Evolutionary conservation across 345 rosid genomes (phyloP).

Genomic region (Rhizophora mangle): DNA sequence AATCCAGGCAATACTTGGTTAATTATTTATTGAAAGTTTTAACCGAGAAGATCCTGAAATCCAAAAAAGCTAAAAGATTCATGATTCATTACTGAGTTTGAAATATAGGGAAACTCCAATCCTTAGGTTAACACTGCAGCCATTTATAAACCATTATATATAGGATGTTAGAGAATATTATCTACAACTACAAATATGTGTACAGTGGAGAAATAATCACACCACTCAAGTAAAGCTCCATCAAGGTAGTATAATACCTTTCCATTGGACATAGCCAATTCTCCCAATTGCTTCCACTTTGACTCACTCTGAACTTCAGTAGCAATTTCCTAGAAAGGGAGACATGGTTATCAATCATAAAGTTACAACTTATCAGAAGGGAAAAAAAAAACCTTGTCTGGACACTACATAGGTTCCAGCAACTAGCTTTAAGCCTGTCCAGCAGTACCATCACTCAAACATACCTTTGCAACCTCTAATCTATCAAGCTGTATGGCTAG

Average conservation of each 20-base stretch:
- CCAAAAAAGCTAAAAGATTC: not conserved
- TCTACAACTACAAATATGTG: too few relatives aligned
- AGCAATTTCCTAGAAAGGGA: slow-evolving; percentile 70
- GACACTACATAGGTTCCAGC: not conserved
- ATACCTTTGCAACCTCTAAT: slow-evolving; percentile 89
- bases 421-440: not conserved
- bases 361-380: not conserved
- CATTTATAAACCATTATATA: too few relatives aligned
- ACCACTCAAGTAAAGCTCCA: slow-evolving; percentile 2
- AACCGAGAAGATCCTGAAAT: not conserved
- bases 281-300: slow-evolving; percentile 98
- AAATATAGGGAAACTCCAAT: too few relatives aligned
- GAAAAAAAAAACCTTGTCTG: too few relatives aligned
- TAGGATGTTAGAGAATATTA: too few relatives aligned
- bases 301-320: slow-evolving; percentile 77
- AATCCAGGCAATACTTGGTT: not conserved
- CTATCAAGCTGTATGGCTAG: slow-evolving; percentile 93
- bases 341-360: slow-evolving; percentile 6
- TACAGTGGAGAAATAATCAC: not conserved
- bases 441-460: slow-evolving; percentile 12
- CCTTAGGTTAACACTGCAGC: too few relatives aligned
- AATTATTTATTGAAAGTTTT: not conserved
- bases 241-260: slow-evolving; percentile 44
- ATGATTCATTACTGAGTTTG: not conserved
- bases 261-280: slow-evolving; percentile 92